Evolutionary conservation across 495 filamentous ascomycete species (phyloP), one percentile per base, ranked within the genome.

Genomic region (Talaromyces borbonicus): DNA sequence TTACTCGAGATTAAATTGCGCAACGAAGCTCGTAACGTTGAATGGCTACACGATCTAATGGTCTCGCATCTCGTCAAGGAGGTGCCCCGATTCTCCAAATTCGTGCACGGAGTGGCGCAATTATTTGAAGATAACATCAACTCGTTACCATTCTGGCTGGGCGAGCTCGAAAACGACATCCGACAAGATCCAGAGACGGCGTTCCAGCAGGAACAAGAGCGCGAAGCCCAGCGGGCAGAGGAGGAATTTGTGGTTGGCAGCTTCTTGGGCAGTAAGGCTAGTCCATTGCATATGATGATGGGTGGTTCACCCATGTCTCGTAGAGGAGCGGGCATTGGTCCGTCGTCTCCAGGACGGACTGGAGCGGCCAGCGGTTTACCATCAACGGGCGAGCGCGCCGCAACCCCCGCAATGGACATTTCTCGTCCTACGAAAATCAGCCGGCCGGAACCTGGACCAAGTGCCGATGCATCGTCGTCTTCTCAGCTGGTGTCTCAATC

Each of bases 41-140:
- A 81, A 52, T 98, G 92, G 92, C 68, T 95, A 33, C 71, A 84
- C 44, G 92, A 98, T 49, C 67, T 98, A 43, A 94, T 92, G 79
- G 72, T 76, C 36, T 94, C 87, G 8, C 92, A 98, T 57, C 77
- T 98, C 12, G 84, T 98, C 39, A 88, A 92, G 61, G 79, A 85
- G 41, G 82, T 83, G 2, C 85, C 90, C 3, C 78, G 86, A 18
- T 98, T 98, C 66, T 94, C 87, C 31, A 98, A 98, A 58, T 97
- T 97, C 55, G 84, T 90, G 16, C 92, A 98, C 53, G 92, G 93
- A 48, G 80, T 93, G 1, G 89, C 90, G 9, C 78, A 80, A 29
- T 70, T 97, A 6, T 97, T 95, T 55, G 93, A 97, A 49, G 93
- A 97, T 58, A 71, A 94, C 57, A 90, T 98, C 61, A 97, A 97